Conservation (phyloP, 495 filamentous ascomycete genomes). For the Hypoxylon lienhwacheense region DNA sequence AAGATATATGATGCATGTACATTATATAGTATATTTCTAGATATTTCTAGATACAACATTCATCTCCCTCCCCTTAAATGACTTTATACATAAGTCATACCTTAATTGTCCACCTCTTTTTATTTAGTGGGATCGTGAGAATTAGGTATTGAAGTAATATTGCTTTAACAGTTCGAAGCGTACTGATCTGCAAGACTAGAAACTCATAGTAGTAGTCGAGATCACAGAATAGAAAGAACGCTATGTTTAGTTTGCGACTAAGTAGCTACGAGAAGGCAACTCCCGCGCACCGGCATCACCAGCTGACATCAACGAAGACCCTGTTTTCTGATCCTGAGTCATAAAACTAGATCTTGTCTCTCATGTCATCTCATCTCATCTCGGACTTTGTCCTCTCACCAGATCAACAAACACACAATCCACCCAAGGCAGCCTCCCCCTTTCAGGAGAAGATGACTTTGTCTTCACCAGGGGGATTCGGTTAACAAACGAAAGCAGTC, state of each 20-base stretch:
- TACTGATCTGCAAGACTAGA: constrained; percentile 14
- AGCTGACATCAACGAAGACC: constrained; percentile 4
- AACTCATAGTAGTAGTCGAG: background rate
- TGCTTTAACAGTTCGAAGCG: constrained; percentile 11
- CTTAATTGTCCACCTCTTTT: too few species aligned
- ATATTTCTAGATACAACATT: too few species aligned
- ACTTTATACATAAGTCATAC: too few species aligned
- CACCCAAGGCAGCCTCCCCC: constrained; percentile 28
- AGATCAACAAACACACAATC: constrained; percentile 35
- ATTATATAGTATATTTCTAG: too few species aligned
- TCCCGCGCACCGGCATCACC: constrained; percentile 9
- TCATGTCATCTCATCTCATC: constrained; percentile 9
- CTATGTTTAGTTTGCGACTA: constrained; percentile 29
- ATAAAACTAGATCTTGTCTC: background rate
- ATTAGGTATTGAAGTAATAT: background rate
- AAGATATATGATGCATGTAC: too few species aligned
- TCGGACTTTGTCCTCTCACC: constrained; percentile 18
- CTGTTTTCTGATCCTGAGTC: background rate
- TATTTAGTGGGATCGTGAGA: too few species aligned
- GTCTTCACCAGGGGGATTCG: constrained; percentile 33
- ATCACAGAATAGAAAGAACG: constrained; percentile 16
- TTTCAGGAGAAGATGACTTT: constrained; percentile 31
- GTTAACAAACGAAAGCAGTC: constrained; percentile 33
- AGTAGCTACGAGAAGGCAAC: constrained; percentile 29
- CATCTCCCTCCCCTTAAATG: too few species aligned